phyloP scores from a whole-genome alignment of 2,329 filamentous ascomycete genomes.

The Emericellopsis atlantica region DNA sequence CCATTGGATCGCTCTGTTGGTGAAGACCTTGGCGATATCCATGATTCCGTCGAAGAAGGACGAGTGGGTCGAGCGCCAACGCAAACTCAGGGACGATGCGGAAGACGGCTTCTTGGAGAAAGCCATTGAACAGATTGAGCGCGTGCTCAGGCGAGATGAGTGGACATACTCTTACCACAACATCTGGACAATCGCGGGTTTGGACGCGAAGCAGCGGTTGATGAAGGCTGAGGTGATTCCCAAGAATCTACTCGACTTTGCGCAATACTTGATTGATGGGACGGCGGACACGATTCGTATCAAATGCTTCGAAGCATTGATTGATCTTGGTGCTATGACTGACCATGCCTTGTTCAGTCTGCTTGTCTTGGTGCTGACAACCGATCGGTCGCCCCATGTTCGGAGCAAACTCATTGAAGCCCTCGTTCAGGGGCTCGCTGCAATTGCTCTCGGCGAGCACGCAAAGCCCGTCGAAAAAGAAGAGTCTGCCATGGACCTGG shows the following conservation, averaged over 20 bases:
- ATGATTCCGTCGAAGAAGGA: slow-evolving; percentile 36
- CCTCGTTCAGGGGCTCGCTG: slow-evolving; percentile 46
- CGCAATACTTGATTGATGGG: slow-evolving; percentile 52
- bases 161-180: slow-evolving; percentile 59
- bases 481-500: slow-evolving; percentile 12
- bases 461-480: slow-evolving; percentile 26
- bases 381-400: slow-evolving; percentile 51
- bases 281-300: slow-evolving; percentile 51
- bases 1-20: slow-evolving; percentile 72
- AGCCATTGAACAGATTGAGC: slow-evolving; percentile 51
- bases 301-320: slow-evolving; percentile 51
- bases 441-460: slow-evolving; percentile 51
- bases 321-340: slow-evolving; percentile 49
- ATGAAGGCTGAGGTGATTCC: slow-evolving; percentile 54
- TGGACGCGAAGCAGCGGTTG: slow-evolving; percentile 47
- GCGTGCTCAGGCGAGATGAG: slow-evolving; percentile 55
- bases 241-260: slow-evolving; percentile 39
- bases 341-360: slow-evolving; percentile 42
- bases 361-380: slow-evolving; percentile 44
- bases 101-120: slow-evolving; percentile 36
- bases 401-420: slow-evolving; percentile 46
- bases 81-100: slow-evolving; percentile 30
- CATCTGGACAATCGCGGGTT: slow-evolving; percentile 48
- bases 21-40: slow-evolving; percentile 48
- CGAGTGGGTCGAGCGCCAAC: slow-evolving; percentile 29